phyloP scores from a whole-genome alignment of 352 stramenopile genomes.

The Phytopythium chamaehyphon region DNA sequence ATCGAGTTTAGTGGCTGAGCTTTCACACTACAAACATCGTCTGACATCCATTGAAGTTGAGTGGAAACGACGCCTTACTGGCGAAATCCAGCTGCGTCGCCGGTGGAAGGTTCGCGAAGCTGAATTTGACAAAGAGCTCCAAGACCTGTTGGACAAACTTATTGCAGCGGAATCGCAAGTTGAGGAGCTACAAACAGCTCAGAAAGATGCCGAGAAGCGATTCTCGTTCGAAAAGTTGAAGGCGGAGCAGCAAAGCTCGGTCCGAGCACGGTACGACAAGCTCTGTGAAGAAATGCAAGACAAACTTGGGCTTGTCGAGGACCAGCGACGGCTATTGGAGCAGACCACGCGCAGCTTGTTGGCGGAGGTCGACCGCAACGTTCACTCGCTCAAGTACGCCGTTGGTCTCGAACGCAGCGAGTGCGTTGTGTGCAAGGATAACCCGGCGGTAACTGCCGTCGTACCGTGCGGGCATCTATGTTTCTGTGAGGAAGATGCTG shows the following conservation, averaged over 20 bases:
- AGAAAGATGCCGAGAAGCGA: conserved; percentile 66
- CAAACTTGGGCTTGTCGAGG: conserved; percentile 52
- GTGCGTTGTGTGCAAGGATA: conserved; percentile 81
- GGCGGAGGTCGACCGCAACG: conserved; percentile 67
- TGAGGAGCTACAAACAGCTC: conserved; percentile 28
- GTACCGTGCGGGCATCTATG: conserved; percentile 81
- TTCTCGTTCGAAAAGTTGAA: conserved; percentile 69
- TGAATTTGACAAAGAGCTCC: conserved; percentile 67
- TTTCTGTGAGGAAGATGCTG: conserved; percentile 81
- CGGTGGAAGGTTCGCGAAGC: conserved; percentile 75
- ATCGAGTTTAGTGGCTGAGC: conserved; percentile 37
- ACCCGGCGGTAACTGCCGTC: conserved; percentile 60
- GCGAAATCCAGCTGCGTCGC: conserved; percentile 71
- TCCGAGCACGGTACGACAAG: conserved; percentile 71
- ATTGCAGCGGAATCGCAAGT: conserved; percentile 46
- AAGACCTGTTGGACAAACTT: conserved; percentile 49
- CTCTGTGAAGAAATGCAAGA: conserved; percentile 74
- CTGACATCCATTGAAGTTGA: conserved; percentile 79
- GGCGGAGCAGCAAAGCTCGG: conserved; percentile 68
- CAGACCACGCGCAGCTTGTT: conserved; percentile 73
- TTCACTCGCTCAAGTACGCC: conserved; percentile 59
- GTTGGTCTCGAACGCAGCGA: conserved; percentile 60
- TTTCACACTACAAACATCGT: conserved; percentile 75
- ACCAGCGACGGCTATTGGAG: conserved; percentile 78
- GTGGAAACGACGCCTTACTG: conserved; percentile 70